Conservation (phyloP, 1,284 basidiomycete genomes). For the Xerocomus amazonicus region DNA sequence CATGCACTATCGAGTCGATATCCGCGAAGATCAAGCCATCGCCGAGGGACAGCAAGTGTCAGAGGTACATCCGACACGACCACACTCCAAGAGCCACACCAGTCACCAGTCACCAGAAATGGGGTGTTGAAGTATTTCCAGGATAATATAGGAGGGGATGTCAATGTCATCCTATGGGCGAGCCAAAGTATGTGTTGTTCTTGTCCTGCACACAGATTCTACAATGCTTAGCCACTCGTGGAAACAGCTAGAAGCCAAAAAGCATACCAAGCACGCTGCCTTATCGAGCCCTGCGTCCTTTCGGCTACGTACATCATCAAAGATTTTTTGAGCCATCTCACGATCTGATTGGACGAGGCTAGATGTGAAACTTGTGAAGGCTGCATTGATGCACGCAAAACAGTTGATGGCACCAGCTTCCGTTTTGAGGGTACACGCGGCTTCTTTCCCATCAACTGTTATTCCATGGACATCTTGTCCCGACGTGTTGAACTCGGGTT, state of each 20-base stretch:
- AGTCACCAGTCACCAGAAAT: slow-evolving; percentile 45
- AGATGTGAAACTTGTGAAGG: slow-evolving; percentile 37
- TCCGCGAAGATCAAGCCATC: slow-evolving; percentile 77
- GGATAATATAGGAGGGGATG: slow-evolving; percentile 53
- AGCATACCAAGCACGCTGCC: slow-evolving; percentile 46
- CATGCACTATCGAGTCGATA: slow-evolving; percentile 57
- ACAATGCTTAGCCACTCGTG: slow-evolving; percentile 6
- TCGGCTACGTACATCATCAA: slow-evolving; percentile 41
- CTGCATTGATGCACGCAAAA: slow-evolving; percentile 49
- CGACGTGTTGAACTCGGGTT: slow-evolving; percentile 5
- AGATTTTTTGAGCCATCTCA: slow-evolving; percentile 36
- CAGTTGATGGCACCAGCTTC: slow-evolving; percentile 55
- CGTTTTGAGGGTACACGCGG: slow-evolving; percentile 46
- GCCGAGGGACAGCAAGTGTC: slow-evolving; percentile 55
- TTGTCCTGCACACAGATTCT: slow-evolving; percentile 15
- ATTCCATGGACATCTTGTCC: slow-evolving; percentile 41
- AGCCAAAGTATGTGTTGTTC: slow-evolving; percentile 28
- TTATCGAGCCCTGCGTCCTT: slow-evolving; percentile 48
- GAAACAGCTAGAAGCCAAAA: slow-evolving; percentile 1
- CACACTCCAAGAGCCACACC: slow-evolving; percentile 59
- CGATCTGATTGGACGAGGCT: slow-evolving; percentile 36
- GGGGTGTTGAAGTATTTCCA: slow-evolving; percentile 63
- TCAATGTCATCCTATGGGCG: slow-evolving; percentile 43
- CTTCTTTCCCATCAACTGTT: slow-evolving; percentile 40
- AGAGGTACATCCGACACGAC: slow-evolving; percentile 44